Base-by-base conservation (phyloP, 108 stramenopile species). In the Aurantiochytrium sp. region DNA sequence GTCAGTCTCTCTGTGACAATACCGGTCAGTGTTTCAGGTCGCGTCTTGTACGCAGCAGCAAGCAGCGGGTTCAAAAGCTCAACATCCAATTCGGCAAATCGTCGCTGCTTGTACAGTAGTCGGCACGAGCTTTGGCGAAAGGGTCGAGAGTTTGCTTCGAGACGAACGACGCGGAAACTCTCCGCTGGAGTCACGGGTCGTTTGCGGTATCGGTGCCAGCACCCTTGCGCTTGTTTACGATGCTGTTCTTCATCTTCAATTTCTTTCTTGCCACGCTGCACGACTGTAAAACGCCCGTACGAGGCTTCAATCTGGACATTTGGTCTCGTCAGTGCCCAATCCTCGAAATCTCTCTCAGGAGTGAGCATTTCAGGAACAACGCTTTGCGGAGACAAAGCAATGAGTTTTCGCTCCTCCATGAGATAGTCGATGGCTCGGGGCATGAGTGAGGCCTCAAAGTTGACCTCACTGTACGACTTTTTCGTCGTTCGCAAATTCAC, bases 391-490 rank as follows among this genome's bases (percentile, higher is more conserved):
- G 64, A 42, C 10, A 8, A 23, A 42, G 76, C 28, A 83, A 83
- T 83, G 25, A 83, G 45, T 2, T 53, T 53, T 6, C 76, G 45
- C 28, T 83, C 76, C 4, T 83, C 76, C 76, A 83, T 53, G 45
- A 21, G 12, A 14, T 45, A 12, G 51, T 83, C 76, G 6, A 83
- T 23, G 25, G 76, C 76, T 23, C 49, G 19, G 12, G 76, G 76
- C 76, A 83, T 83, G 76, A 83, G 51, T 3, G 76, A 83, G 49
- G 49, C 76, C 76, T 83, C 76, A 23, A 83, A 69, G 64, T 69
- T 23, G 25, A 10, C 0, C 64, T 69, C 64, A 18, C 18, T 18
- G 25, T 69, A 69, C 14, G 35, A 10, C 25, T 69, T 69, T 14
- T 69, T 8, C 25, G 18, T 18, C 64, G 64, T 69, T 12, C 64